Evolutionary conservation across 371 early-diverging fungal species (phyloP).

Genomic region (Actinomortierella ambigua): DNA sequence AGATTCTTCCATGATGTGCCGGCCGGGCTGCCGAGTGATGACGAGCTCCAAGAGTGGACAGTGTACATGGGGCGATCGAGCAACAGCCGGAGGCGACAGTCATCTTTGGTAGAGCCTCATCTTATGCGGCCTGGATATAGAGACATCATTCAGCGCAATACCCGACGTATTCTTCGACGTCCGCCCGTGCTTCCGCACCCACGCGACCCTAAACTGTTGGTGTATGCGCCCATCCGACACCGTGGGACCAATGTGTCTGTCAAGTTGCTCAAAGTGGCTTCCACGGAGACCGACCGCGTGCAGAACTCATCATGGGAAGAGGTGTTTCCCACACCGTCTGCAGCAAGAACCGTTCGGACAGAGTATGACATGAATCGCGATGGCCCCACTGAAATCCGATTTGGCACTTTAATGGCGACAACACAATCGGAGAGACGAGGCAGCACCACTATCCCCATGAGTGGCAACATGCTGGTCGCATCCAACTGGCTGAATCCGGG

Average conservation of each 20-base stretch:
- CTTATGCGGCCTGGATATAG: neutral
- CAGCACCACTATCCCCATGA: neutral
- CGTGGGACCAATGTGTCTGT: slow-evolving; percentile 25
- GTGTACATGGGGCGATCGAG: neutral
- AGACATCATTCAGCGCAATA: slow-evolving; percentile 14
- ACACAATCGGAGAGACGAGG: too few species aligned
- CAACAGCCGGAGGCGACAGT: neutral
- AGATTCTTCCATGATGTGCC: slow-evolving; percentile 19
- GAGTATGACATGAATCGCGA: slow-evolving; percentile 6
- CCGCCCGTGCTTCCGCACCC: slow-evolving; percentile 27
- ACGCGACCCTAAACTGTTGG: neutral
- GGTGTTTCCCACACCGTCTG: slow-evolving; percentile 5
- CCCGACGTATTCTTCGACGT: slow-evolving; percentile 21
- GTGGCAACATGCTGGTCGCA: neutral
- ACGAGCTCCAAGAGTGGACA: slow-evolving; percentile 20
- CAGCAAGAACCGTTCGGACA: slow-evolving; percentile 1
- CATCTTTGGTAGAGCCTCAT: too few species aligned
- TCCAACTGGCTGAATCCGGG: neutral
- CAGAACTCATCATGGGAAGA: slow-evolving; percentile 28
- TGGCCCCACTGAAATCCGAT: slow-evolving; percentile 24
- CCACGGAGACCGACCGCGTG: neutral
- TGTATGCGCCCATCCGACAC: slow-evolving; percentile 25
- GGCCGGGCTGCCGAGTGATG: slow-evolving; percentile 3
- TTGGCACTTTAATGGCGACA: slow-evolving; percentile 6
- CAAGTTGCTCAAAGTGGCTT: slow-evolving; percentile 4